These are phyloP conservation scores for Sarocladium brachiariae DNA, from an alignment of 2,329 filamentous ascomycete species.

Conservation along the genomic window DNA sequence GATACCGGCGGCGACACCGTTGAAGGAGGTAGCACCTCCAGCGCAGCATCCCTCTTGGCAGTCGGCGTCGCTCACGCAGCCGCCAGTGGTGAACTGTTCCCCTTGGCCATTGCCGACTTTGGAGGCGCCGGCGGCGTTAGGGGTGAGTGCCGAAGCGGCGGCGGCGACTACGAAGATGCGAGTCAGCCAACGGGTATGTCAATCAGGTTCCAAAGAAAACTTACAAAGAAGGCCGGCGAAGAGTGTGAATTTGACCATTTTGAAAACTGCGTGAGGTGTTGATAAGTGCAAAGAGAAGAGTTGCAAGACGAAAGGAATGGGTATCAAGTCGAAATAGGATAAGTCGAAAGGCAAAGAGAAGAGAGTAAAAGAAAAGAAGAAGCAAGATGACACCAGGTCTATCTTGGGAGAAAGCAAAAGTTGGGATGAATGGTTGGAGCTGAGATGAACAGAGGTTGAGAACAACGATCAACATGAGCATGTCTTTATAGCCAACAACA, in stretches of 20 bases:
- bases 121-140: conserved; percentile 15
- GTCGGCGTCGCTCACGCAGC: conserved; percentile 19
- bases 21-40: conserved; percentile 13
- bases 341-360: background rate
- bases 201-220: background rate
- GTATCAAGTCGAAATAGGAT: too few species aligned
- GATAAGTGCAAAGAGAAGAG: background rate
- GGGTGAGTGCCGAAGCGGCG: conserved; percentile 12
- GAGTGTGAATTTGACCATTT: conserved; percentile 1
- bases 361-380: background rate
- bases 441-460: background rate
- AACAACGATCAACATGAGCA: too few species aligned
- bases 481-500: background rate
- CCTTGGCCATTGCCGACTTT: conserved; percentile 17
- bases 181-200: background rate
- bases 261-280: background rate
- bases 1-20: conserved; percentile 15
- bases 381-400: conserved; percentile 5
- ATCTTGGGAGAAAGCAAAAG: background rate
- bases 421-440: background rate
- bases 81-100: conserved; percentile 21
- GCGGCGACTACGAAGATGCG: background rate
- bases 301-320: background rate
- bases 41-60: conserved; percentile 20
- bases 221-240: conserved; percentile 1